phyloP scores from a whole-genome alignment of 352 stramenopile species.

The Peronospora belbahrii region DNA sequence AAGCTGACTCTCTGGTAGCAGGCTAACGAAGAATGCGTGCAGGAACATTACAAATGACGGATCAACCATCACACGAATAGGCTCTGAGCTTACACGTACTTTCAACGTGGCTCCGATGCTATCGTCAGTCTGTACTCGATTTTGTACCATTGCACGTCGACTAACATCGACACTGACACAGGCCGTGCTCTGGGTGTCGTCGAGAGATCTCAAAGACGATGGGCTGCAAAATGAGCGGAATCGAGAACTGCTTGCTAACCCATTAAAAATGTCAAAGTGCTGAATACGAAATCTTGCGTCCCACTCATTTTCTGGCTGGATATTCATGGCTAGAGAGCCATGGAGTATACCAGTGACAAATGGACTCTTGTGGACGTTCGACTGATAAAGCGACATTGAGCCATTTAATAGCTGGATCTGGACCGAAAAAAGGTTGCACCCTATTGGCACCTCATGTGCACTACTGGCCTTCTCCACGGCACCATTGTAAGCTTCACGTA shows the following conservation, averaged over 20 bases:
- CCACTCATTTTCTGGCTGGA: constrained; percentile 66
- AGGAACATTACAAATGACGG: constrained; percentile 60
- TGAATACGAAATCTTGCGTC: constrained; percentile 51
- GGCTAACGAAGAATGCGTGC: constrained; percentile 62
- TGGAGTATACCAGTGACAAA: constrained; percentile 43
- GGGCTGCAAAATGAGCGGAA: constrained; percentile 66
- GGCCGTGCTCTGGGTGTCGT: constrained; percentile 12
- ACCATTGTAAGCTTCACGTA: constrained; percentile 74
- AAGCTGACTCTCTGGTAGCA: constrained; percentile 57
- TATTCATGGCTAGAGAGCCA: constrained; percentile 47
- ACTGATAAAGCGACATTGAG: constrained; percentile 46
- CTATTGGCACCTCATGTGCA: constrained; percentile 36
- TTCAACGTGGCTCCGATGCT: constrained; percentile 22
- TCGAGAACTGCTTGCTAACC: constrained; percentile 27
- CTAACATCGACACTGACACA: constrained; percentile 49
- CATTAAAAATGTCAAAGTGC: constrained; percentile 62
- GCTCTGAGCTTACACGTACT: constrained; percentile 46
- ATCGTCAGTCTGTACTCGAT: constrained; percentile 5
- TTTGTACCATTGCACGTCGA: constrained; percentile 17
- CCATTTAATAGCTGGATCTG: constrained; percentile 57
- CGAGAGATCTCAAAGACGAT: constrained; percentile 6
- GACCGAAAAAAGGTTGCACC: constrained; percentile 62
- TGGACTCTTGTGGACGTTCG: constrained; percentile 26
- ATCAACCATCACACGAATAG: constrained; percentile 66
- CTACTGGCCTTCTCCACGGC: constrained; percentile 43